Conservation (phyloP, 2,329 filamentous ascomycete genomes). For the Cladosporium sp. region DNA sequence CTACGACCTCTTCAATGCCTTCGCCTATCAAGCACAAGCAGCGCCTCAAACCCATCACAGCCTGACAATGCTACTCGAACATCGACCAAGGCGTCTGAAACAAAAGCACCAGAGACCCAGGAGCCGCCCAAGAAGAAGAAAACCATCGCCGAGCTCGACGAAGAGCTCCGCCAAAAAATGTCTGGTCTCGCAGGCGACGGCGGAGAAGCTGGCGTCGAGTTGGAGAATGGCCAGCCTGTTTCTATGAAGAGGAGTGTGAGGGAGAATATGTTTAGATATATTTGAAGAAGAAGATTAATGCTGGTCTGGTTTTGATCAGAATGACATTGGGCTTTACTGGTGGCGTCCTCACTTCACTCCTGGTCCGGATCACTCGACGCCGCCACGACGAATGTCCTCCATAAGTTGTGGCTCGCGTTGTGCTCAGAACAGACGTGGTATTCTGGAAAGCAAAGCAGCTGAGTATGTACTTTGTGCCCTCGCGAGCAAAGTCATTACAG, state of each 20-base stretch:
- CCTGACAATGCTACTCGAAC: neutral
- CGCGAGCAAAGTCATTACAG: neutral
- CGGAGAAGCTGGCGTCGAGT: constrained; percentile 67
- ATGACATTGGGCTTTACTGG: too few relatives aligned
- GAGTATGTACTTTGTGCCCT: neutral
- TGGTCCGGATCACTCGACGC: too few relatives aligned
- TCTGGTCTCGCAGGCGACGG: constrained; percentile 66
- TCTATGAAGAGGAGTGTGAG: constrained; percentile 70
- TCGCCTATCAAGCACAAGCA: constrained; percentile 4
- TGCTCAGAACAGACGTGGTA: too few relatives aligned
- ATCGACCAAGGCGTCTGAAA: neutral
- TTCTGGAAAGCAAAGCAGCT: neutral
- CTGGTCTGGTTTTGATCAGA: too few relatives aligned
- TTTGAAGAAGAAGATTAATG: too few relatives aligned
- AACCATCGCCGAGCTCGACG: constrained; percentile 60
- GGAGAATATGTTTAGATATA: constrained; percentile 74
- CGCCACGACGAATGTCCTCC: too few relatives aligned
- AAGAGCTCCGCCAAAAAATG: constrained; percentile 62
- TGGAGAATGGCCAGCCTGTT: constrained; percentile 68
- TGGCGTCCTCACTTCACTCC: too few relatives aligned
- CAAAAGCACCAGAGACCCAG: neutral
- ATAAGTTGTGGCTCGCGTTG: too few relatives aligned
- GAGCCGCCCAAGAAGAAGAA: constrained; percentile 37
- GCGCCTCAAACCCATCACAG: neutral
- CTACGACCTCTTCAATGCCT: neutral